These are phyloP conservation scores for Jamesozyma jinghongensis DNA, from an alignment of 805 yeast species.

Conservation along the genomic window DNA sequence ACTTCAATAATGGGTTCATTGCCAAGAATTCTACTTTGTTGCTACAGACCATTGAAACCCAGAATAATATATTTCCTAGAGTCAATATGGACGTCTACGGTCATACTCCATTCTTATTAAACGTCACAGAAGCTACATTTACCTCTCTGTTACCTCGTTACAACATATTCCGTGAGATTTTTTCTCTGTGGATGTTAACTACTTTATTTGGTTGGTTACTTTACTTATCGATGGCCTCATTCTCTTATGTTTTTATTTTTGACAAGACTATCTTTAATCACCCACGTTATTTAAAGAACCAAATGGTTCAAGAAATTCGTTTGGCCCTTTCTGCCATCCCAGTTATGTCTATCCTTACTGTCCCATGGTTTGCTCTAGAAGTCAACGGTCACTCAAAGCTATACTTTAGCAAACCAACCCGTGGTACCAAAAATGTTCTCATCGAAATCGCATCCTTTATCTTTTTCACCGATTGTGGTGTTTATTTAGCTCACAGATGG, in stretches of 20 bases:
- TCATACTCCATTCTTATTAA: constrained; percentile 48
- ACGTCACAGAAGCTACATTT: constrained; percentile 46
- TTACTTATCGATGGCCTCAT: constrained; percentile 63
- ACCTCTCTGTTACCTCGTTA: constrained; percentile 67
- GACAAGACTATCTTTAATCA: constrained; percentile 89
- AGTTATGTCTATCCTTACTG: constrained; percentile 73
- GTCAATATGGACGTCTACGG: constrained; percentile 45
- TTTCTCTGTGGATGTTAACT: constrained; percentile 60
- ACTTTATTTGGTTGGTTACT: constrained; percentile 81
- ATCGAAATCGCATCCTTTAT: constrained; percentile 71
- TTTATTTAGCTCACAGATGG: constrained; percentile 85
- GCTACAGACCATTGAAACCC: constrained; percentile 10
- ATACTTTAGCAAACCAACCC: constrained; percentile 53
- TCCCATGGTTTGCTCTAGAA: constrained; percentile 85
- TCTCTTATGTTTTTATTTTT: constrained; percentile 71
- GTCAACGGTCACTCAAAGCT: constrained; percentile 73
- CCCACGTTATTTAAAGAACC: constrained; percentile 92
- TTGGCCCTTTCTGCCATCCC: constrained; percentile 82
- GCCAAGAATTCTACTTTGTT: constrained; percentile 21
- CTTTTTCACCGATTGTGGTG: constrained; percentile 89
- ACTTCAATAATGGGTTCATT: constrained; percentile 15
- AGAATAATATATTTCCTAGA: constrained; percentile 12
- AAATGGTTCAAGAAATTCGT: constrained; percentile 72
- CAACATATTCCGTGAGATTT: constrained; percentile 58
- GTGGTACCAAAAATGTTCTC: constrained; percentile 57